Conservation (phyloP, 2,329 filamentous ascomycete genomes). For the Tolypocladium paradoxum region DNA sequence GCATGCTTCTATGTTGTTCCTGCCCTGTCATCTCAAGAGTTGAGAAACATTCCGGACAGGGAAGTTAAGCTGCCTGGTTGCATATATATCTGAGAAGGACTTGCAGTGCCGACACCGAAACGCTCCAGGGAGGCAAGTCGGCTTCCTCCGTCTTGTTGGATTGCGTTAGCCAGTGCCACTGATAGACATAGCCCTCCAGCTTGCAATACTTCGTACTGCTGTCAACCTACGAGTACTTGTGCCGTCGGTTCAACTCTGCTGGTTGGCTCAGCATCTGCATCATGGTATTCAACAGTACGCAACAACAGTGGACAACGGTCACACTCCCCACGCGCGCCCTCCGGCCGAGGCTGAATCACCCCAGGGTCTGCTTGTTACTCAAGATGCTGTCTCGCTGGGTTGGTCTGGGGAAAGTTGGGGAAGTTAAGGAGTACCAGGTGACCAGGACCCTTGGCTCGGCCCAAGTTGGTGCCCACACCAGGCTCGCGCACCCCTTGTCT, state of each 20-base stretch:
- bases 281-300: neutral
- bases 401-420: conserved; percentile 7
- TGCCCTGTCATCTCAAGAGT: neutral
- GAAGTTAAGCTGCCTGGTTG: neutral
- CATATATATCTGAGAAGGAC: neutral
- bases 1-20: neutral
- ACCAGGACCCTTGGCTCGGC: conserved; percentile 10
- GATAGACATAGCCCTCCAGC: neutral
- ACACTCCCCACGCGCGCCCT: neutral
- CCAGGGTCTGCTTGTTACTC: neutral
- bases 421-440: conserved; percentile 11
- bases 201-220: neutral
- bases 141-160: neutral
- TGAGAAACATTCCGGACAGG: neutral
- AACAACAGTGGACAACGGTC: neutral
- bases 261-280: neutral
- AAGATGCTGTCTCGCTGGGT: neutral
- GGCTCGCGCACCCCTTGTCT: conserved; percentile 18
- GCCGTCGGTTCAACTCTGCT: neutral
- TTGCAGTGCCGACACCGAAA: neutral
- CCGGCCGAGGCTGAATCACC: neutral
- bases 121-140: neutral
- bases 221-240: neutral
- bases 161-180: neutral
- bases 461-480: conserved; percentile 17